Percentiles rank a stretch among this genome's conserved stretches.
Evolutionary conservation across 1,284 basidiomycete species (phyloP).

Genomic region (Microstroma glucosiphilum): DNA sequence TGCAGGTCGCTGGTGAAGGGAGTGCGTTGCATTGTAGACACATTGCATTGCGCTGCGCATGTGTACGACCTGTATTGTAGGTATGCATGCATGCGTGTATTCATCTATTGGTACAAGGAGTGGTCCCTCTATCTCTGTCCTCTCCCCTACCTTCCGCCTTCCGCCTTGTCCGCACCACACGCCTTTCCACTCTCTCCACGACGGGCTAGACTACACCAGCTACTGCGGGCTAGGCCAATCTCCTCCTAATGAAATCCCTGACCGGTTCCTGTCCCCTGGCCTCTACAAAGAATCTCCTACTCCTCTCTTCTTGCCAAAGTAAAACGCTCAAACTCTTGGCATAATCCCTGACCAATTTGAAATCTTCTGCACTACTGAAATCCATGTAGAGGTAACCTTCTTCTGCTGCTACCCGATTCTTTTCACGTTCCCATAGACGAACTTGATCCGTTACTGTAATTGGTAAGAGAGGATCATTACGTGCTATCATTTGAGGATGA

Average conservation of each 20-base stretch:
- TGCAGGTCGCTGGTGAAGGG: too few relatives aligned
- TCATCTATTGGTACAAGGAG: too few relatives aligned
- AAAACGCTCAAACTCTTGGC: slow-evolving; percentile 74
- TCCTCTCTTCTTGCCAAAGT: slow-evolving; percentile 66
- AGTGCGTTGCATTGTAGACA: too few relatives aligned
- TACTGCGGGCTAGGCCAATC: slow-evolving; percentile 1
- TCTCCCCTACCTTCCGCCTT: too few relatives aligned
- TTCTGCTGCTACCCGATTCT: slow-evolving; percentile 65
- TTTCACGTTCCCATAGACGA: slow-evolving; percentile 93
- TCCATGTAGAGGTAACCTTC: slow-evolving; percentile 73
- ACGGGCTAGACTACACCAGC: too few relatives aligned
- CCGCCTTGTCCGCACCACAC: too few relatives aligned
- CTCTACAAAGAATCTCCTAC: slow-evolving; percentile 71
- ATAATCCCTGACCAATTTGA: slow-evolving; percentile 76
- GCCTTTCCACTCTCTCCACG: too few relatives aligned
- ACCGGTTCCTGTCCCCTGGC: slow-evolving; percentile 4
- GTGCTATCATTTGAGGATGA: slow-evolving; percentile 80
- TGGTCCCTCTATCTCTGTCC: too few relatives aligned
- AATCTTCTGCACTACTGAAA: slow-evolving; percentile 78
- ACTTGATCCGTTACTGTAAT: slow-evolving; percentile 98
- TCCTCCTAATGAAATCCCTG: slow-evolving; percentile 7
- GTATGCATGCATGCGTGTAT: too few relatives aligned
- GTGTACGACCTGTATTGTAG: too few relatives aligned
- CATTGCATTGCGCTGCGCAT: too few relatives aligned
- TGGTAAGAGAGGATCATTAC: slow-evolving; percentile 64